Evolutionary conservation across 179 eudicot species (phyloP).

Genomic region (Beta corolliflora): DNA sequence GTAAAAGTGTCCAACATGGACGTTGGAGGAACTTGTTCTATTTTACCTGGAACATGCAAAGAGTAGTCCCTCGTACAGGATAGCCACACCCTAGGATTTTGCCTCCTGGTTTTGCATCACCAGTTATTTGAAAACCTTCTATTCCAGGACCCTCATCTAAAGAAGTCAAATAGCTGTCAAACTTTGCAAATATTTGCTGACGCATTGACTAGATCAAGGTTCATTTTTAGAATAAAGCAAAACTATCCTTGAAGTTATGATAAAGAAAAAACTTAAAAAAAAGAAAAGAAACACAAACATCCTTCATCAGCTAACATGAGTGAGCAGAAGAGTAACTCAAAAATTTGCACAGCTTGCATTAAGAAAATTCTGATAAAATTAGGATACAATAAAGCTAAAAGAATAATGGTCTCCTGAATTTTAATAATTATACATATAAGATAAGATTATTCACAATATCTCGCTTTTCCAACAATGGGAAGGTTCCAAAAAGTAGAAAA

Average conservation of each 20-base stretch:
- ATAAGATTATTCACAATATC: not conserved
- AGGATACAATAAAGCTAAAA: not conserved
- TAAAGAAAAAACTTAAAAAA: too few relatives aligned
- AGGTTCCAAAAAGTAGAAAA: not conserved
- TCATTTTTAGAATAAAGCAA: not conserved
- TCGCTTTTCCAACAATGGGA: not conserved
- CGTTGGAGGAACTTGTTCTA: conserved; percentile 7
- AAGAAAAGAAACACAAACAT: not conserved
- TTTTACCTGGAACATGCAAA: conserved; percentile 87
- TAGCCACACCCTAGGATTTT: conserved; percentile 79
- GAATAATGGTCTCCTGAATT: not conserved
- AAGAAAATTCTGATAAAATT: conserved; percentile 5
- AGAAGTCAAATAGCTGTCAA: conserved; percentile 17
- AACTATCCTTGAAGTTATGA: not conserved
- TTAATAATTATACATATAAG: not conserved
- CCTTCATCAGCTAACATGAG: not conserved
- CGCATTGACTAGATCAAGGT: not conserved
- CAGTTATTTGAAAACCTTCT: conserved; percentile 80
- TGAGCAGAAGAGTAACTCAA: not conserved
- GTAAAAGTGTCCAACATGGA: conserved; percentile 5
- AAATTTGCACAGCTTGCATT: not conserved
- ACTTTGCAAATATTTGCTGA: not conserved
- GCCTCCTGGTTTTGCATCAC: conserved; percentile 85
- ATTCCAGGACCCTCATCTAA: conserved; percentile 82
- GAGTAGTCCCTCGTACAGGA: conserved; percentile 84